A percentile compares a stretch with the other conserved stretches of the same genome.
Evolutionary conservation across 2,329 filamentous ascomycete species (phyloP).

Genomic region (Ustilaginoidea virens): DNA sequence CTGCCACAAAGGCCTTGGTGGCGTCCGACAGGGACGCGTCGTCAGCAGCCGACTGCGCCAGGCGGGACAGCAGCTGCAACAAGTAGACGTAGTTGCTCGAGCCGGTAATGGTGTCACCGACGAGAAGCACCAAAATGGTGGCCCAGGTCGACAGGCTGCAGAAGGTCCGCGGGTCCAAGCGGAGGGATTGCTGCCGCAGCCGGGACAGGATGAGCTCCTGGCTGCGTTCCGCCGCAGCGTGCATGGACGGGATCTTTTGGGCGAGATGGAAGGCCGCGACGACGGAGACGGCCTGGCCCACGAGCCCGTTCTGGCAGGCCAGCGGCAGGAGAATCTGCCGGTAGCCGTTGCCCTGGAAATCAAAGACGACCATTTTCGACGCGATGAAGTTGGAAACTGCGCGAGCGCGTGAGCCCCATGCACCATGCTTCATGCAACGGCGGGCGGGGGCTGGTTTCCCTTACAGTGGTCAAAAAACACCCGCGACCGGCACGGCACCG

Average conservation of each 20-base stretch:
- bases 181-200: slow-evolving; percentile 16
- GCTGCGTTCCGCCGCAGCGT: slow-evolving; percentile 16
- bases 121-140: slow-evolving; percentile 21
- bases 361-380: slow-evolving; percentile 23
- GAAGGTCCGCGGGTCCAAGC: slow-evolving; percentile 12
- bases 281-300: slow-evolving; percentile 21
- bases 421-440: too few species aligned
- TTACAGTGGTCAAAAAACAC: slow-evolving; percentile 21
- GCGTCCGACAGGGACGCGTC: slow-evolving; percentile 7
- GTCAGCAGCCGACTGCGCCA: slow-evolving; percentile 10
- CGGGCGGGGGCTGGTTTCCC: too few species aligned
- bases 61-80: slow-evolving; percentile 18
- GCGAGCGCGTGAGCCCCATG: too few species aligned
- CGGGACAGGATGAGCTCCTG: slow-evolving; percentile 20
- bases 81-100: slow-evolving; percentile 21
- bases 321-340: slow-evolving; percentile 22
- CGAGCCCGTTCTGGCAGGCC: slow-evolving; percentile 19
- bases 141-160: slow-evolving; percentile 21
- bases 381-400: slow-evolving; percentile 21
- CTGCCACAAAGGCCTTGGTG: slow-evolving; percentile 13
- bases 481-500: slow-evolving; percentile 14
- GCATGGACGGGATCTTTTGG: slow-evolving; percentile 14
- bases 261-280: slow-evolving; percentile 23
- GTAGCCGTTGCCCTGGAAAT: slow-evolving; percentile 20
- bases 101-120: slow-evolving; percentile 25